phyloP scores from a whole-genome alignment of 2,329 filamentous ascomycete genomes.

The Nigrospora osmanthi region DNA sequence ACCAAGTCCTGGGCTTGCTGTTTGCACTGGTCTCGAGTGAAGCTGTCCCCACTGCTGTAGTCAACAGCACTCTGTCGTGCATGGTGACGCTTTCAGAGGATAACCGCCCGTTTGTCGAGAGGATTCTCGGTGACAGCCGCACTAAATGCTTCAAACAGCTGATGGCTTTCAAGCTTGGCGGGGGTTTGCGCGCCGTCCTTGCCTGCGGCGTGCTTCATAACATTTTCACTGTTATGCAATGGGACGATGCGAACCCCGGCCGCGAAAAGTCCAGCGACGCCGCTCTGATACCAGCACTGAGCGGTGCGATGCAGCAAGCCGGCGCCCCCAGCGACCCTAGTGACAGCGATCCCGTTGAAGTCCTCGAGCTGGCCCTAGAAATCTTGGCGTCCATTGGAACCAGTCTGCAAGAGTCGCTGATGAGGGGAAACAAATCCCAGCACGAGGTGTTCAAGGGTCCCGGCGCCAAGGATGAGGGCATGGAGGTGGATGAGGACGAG shows the following conservation, averaged over 20 bases:
- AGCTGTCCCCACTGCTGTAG: constrained; percentile 29
- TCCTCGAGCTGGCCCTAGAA: constrained; percentile 49
- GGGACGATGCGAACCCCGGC: constrained; percentile 42
- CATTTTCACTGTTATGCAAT: constrained; percentile 45
- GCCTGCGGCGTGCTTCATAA: constrained; percentile 57
- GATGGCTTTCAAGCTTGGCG: constrained; percentile 36
- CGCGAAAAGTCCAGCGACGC: constrained; percentile 42
- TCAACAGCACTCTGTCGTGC: constrained; percentile 43
- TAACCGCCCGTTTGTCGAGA: constrained; percentile 42
- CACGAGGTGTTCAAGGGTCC: constrained; percentile 20
- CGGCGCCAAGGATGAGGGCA: constrained; percentile 25
- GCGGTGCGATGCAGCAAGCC: constrained; percentile 25
- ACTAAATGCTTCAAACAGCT: constrained; percentile 41
- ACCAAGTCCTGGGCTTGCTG: constrained; percentile 43
- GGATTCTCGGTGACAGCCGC: constrained; percentile 41
- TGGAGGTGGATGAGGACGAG: constrained; percentile 27
- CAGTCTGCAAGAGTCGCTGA: constrained; percentile 42
- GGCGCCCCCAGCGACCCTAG: constrained; percentile 25
- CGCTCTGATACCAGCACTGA: constrained; percentile 36
- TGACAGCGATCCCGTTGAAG: constrained; percentile 34
- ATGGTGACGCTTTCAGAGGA: constrained; percentile 54
- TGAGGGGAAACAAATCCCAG: constrained; percentile 32
- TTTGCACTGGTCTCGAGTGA: constrained; percentile 40
- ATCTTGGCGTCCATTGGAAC: constrained; percentile 59
- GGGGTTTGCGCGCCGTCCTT: constrained; percentile 41